These are phyloP conservation scores for Pistacia vera DNA, from an alignment of 345 rosid species.

Conservation along the genomic window DNA sequence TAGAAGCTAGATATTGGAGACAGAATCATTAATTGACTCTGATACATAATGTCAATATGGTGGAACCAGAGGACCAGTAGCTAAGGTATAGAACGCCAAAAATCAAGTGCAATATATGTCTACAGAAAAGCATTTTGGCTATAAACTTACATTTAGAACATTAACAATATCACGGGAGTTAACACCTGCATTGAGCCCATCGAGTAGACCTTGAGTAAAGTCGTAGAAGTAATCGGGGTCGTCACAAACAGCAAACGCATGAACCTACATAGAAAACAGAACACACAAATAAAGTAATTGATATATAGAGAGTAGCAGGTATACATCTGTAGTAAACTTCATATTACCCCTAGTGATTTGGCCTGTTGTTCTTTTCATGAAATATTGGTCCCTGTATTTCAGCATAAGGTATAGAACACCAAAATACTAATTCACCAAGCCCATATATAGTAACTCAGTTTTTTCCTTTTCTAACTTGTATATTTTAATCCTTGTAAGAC, in stretches of 20 bases:
- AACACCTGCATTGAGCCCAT: conserved; percentile 83
- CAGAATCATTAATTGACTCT: too few species aligned
- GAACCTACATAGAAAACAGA: conserved; percentile 56
- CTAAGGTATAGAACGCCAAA: background rate
- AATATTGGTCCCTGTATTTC: background rate
- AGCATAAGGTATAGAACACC: background rate
- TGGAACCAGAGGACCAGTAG: background rate
- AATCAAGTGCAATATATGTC: background rate
- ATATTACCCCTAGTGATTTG: background rate
- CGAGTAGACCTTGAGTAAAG: conserved; percentile 80
- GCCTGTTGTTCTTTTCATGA: background rate
- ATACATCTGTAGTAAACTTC: background rate
- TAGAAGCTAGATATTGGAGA: too few species aligned
- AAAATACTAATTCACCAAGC: background rate
- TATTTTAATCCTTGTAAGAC: background rate
- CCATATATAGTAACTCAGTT: background rate
- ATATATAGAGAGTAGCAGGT: background rate
- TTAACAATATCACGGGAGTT: conserved; percentile 60
- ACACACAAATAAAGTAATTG: conserved; percentile 15
- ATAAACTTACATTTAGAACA: conserved; percentile 68
- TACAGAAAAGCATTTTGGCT: background rate
- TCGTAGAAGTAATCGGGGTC: conserved; percentile 87
- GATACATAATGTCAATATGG: background rate
- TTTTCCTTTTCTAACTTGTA: too few species aligned
- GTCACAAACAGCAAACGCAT: conserved; percentile 91